Percentiles rank a stretch among this genome's conserved stretches.
These are phyloP conservation scores for Blastocystis sp. DNA, from an alignment of 352 stramenopile species.

Conservation along the genomic window DNA sequence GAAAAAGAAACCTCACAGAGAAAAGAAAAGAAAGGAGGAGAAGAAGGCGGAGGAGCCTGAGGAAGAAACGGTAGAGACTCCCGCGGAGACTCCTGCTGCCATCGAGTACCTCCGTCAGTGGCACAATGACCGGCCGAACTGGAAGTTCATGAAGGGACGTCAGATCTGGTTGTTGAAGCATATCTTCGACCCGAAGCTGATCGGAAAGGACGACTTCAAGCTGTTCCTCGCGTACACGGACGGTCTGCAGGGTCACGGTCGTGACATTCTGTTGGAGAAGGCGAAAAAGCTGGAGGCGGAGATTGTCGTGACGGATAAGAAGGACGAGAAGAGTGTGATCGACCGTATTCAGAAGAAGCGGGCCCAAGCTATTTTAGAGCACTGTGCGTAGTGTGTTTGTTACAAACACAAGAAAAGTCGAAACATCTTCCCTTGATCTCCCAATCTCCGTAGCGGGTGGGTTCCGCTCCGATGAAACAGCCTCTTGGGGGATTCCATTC, in stretches of 20 bases:
- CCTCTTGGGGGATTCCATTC: slow-evolving; percentile 28
- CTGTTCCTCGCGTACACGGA: background rate
- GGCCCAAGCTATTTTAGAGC: background rate
- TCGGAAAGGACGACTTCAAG: slow-evolving; percentile 19
- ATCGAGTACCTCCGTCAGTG: background rate
- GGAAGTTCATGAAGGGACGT: background rate
- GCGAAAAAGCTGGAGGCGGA: background rate
- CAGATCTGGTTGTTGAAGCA: background rate
- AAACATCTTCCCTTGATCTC: slow-evolving; percentile 31
- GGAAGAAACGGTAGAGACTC: background rate
- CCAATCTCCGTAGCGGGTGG: slow-evolving; percentile 19
- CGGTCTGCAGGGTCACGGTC: background rate
- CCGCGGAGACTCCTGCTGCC: background rate
- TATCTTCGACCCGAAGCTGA: background rate
- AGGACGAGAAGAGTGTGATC: background rate
- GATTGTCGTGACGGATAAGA: background rate
- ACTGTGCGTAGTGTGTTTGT: background rate
- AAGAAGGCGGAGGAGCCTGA: background rate
- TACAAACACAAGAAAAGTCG: background rate
- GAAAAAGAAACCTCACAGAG: background rate
- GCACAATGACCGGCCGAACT: background rate
- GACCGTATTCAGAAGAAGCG: background rate
- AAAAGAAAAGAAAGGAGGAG: background rate
- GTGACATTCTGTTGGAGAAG: background rate
- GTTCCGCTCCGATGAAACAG: background rate